Conservation (phyloP, 2,329 filamentous ascomycete species). For the Alternaria sp. region DNA sequence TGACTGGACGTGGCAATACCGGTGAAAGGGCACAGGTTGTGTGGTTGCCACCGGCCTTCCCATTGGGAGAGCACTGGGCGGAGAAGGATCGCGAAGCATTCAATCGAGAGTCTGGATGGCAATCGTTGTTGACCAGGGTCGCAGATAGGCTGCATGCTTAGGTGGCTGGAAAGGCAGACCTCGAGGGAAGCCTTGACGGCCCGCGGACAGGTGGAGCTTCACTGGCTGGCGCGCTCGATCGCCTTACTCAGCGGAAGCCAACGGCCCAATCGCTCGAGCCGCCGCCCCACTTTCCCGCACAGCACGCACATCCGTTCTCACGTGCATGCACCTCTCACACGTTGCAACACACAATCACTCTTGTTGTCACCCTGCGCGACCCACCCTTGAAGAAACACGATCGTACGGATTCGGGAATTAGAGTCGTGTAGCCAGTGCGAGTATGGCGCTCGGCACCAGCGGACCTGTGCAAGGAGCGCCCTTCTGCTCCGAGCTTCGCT, state of each 20-base stretch:
- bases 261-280: slow-evolving; percentile 10
- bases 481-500: slow-evolving; percentile 13
- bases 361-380: slow-evolving; percentile 10
- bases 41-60: slow-evolving; percentile 9
- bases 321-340: slow-evolving; percentile 11
- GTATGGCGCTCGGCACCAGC: neutral
- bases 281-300: slow-evolving; percentile 12
- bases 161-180: slow-evolving; percentile 20
- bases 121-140: slow-evolving; percentile 17
- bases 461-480: slow-evolving; percentile 4
- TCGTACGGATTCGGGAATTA: neutral
- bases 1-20: slow-evolving; percentile 25
- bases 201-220: neutral
- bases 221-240: slow-evolving; percentile 10
- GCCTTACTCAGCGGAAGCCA: slow-evolving; percentile 25
- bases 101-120: slow-evolving; percentile 9
- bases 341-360: slow-evolving; percentile 3
- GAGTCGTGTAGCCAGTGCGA: neutral
- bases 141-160: slow-evolving; percentile 22
- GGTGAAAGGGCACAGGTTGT: slow-evolving; percentile 22
- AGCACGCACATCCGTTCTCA: slow-evolving; percentile 15
- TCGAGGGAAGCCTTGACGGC: neutral
- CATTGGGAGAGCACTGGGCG: slow-evolving; percentile 32
- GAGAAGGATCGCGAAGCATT: slow-evolving; percentile 9
- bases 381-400: neutral